phyloP scores from a whole-genome alignment of 2,329 filamentous ascomycete species.

The Hypoxylon sp. region DNA sequence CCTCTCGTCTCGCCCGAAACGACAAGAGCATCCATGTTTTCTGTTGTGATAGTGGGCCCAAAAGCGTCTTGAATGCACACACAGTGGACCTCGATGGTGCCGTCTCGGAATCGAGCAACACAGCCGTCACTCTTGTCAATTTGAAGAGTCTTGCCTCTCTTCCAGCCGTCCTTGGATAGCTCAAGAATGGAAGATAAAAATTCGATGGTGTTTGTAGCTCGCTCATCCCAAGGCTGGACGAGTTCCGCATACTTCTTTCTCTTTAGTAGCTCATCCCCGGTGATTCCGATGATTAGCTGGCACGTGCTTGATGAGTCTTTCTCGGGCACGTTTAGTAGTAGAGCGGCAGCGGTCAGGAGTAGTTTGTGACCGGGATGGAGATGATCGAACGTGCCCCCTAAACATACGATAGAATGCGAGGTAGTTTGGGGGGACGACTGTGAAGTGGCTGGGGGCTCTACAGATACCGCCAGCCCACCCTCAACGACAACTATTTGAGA shows the following conservation, averaged over 20 bases:
- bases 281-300: slow-evolving; percentile 84
- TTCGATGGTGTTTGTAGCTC: slow-evolving; percentile 74
- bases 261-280: slow-evolving; percentile 84
- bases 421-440: slow-evolving; percentile 43
- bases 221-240: slow-evolving; percentile 82
- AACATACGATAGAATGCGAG: slow-evolving; percentile 73
- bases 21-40: slow-evolving; percentile 81
- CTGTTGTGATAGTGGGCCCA: slow-evolving; percentile 88
- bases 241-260: slow-evolving; percentile 90
- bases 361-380: slow-evolving; percentile 95
- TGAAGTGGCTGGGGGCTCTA: slow-evolving; percentile 38
- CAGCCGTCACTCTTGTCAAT: slow-evolving; percentile 59
- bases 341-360: slow-evolving; percentile 86
- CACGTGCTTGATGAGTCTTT: slow-evolving; percentile 57
- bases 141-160: slow-evolving; percentile 55
- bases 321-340: slow-evolving; percentile 71
- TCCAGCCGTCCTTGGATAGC: slow-evolving; percentile 57
- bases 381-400: slow-evolving; percentile 97
- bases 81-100: slow-evolving; percentile 75
- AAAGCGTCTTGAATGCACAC: slow-evolving; percentile 89
- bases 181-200: slow-evolving; percentile 77
- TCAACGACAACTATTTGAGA: slow-evolving; percentile 64
- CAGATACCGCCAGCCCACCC: slow-evolving; percentile 63
- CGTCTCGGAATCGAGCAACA: slow-evolving; percentile 68
- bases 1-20: slow-evolving; percentile 88